Evolutionary conservation across 495 filamentous ascomycete species (phyloP), one percentile per base, ranked within the genome.

Genomic region (Astrocystis sublimbata): DNA sequence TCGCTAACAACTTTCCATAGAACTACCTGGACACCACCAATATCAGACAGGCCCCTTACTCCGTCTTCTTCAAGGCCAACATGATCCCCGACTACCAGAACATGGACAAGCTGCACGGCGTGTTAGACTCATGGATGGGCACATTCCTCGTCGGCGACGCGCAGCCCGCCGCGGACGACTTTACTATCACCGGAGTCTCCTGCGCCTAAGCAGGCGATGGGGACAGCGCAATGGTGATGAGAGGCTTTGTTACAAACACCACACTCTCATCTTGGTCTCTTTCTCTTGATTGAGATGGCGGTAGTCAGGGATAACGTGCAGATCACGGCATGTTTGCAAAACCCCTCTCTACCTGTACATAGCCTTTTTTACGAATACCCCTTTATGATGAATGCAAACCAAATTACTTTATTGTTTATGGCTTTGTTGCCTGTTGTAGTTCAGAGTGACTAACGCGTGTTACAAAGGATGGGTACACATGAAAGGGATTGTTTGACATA

Each of bases 41-140:
- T 26, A 61, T 38, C 17, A 50, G 24, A n/a, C 19, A 53, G 19
- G 58, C 58, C 28, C 58, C 58, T 6, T 60, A 33, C n/a, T 61
- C 28, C 17, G 38, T 61, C 4, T 43, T 31, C 8, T 61, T 61
- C 58, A 52, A 38, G 38, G 47, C 47, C 36, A 35, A 24, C 49
- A 6, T 45, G 49, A 61, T 61, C 26, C 58, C 58, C 12, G 9
- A 53, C 26, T 61, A 7, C 7, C 36, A 24, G 26, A 42, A 36
- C 12, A 10, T 9, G 13, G 47, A 43, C 3, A 5, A 8, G 12
- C n/a, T 61, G 1, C 19, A 36, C 26, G n/a, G 26, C 15, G 26
- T 61, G 1, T 40, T 61, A 2, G 28, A 61, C 13, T 24, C 17
- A 2, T 53, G 58, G 58, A 3, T 45, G 3, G 58, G 58, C 9